These are phyloP conservation scores for Climacium dendroides DNA, from an alignment of 225 moss, liverwort and hornwort species.

Conservation along the genomic window DNA sequence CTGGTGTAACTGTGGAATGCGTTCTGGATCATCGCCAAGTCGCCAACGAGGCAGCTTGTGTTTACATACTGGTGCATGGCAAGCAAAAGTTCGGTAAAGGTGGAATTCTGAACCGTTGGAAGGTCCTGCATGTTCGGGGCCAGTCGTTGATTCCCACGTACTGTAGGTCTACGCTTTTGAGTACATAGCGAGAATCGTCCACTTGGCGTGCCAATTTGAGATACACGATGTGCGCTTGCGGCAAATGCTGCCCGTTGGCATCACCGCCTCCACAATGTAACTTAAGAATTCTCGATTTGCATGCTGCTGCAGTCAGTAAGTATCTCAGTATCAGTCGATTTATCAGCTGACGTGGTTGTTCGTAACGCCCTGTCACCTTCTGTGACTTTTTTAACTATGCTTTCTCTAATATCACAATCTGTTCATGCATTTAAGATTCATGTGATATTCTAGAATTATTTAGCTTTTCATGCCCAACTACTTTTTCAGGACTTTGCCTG, in stretches of 20 bases:
- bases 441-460: neutral
- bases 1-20: too few relatives aligned
- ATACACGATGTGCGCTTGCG: neutral
- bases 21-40: rapidly evolving
- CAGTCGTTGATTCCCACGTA: neutral
- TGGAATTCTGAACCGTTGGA: neutral
- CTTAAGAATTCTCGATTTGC: neutral
- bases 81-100: neutral
- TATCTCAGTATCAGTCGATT: neutral
- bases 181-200: neutral
- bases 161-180: neutral
- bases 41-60: neutral
- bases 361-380: too few relatives aligned
- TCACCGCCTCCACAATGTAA: too few relatives aligned
- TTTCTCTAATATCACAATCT: neutral
- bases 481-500: neutral
- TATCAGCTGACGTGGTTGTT: neutral
- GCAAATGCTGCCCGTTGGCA: neutral
- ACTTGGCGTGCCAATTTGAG: neutral
- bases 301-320: neutral
- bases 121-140: neutral
- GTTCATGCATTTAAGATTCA: too few relatives aligned
- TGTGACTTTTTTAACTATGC: neutral
- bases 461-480: too few relatives aligned
- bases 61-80: neutral